phyloP scores from a whole-genome alignment of 2,329 filamentous ascomycete genomes.

The Penicillium crustosum region DNA sequence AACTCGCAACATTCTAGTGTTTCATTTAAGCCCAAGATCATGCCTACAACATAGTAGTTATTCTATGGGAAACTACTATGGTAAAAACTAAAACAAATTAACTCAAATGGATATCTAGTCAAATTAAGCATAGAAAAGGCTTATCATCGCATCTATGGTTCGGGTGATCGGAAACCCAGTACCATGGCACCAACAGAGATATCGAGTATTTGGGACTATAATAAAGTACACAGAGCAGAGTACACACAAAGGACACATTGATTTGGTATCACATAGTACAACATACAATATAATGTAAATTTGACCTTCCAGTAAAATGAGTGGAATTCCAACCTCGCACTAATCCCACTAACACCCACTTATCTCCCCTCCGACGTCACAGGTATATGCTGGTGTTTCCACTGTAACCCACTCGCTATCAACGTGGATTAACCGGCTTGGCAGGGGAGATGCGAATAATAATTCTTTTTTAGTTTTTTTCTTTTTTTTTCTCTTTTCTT shows the following conservation, averaged over 20 bases:
- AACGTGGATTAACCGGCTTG: constrained; percentile 13
- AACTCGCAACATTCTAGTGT: background rate
- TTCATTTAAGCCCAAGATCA: background rate
- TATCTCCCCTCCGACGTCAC: constrained; percentile 6
- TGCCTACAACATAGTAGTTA: background rate
- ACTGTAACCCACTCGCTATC: constrained; percentile 20
- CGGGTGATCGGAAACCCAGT: constrained; percentile 7
- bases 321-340: background rate
- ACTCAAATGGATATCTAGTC: background rate
- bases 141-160: constrained; percentile 7
- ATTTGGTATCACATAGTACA: background rate
- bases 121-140: constrained; percentile 5
- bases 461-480: background rate
- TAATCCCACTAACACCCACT: background rate
- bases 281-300: background rate
- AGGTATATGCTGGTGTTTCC: constrained; percentile 5
- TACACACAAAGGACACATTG: background rate
- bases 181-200: constrained; percentile 1
- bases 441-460: constrained; percentile 14
- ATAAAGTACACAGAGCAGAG: background rate
- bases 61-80: background rate
- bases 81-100: background rate
- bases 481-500: background rate
- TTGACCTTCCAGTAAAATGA: background rate
- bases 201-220: background rate